These are phyloP conservation scores for Straminergon stramineum DNA, from an alignment of 225 moss, liverwort and hornwort genomes.

Conservation along the genomic window DNA sequence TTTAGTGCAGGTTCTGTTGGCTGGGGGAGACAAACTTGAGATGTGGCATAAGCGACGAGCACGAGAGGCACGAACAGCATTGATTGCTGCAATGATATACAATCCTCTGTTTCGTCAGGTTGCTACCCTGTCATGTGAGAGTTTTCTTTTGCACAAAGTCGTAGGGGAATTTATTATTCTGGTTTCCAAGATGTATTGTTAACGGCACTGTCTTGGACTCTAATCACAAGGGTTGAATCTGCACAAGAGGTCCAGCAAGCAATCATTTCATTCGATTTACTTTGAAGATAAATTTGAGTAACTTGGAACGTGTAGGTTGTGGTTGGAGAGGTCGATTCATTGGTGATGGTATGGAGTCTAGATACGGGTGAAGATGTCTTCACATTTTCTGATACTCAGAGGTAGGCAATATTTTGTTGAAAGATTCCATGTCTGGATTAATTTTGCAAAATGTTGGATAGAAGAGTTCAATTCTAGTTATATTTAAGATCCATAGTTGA, in stretches of 20 bases:
- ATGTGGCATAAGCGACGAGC: constrained; percentile 95
- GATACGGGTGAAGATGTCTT: constrained; percentile 90
- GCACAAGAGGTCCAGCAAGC: not conserved
- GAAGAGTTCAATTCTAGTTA: not conserved
- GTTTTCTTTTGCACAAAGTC: not conserved
- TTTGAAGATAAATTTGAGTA: not conserved
- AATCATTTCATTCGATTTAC: not conserved
- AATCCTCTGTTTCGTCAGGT: constrained; percentile 85
- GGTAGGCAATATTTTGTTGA: constrained; percentile 17
- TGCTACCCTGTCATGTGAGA: not conserved
- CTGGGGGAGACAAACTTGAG: constrained; percentile 71
- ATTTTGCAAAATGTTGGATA: not conserved
- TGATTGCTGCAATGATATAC: constrained; percentile 68
- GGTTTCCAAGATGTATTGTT: not conserved
- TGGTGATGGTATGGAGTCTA: constrained; percentile 85
- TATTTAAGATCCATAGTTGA: not conserved
- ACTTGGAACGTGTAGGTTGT: constrained; percentile 42
- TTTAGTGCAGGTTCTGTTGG: constrained; percentile 46
- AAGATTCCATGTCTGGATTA: not conserved
- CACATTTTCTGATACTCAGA: constrained; percentile 69
- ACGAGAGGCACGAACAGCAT: constrained; percentile 78
- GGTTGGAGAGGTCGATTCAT: constrained; percentile 82
- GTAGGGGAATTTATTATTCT: not conserved
- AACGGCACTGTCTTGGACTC: not conserved
- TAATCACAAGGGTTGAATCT: not conserved